These are phyloP conservation scores for Seminavis robusta DNA, from an alignment of 108 stramenopile species.

Conservation along the genomic window DNA sequence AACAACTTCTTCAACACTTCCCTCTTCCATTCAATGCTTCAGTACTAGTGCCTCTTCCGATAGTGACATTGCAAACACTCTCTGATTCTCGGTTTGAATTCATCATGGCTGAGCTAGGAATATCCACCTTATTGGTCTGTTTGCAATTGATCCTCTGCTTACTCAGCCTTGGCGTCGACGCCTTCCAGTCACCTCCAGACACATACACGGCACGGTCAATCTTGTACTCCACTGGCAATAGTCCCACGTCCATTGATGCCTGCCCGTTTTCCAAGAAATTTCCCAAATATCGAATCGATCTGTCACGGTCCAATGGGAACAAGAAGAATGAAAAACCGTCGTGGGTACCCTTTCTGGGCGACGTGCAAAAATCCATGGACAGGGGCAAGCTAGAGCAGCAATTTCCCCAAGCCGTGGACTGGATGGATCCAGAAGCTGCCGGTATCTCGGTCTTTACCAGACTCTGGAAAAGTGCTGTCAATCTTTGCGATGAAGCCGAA, in stretches of 20 bases:
- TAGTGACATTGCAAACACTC: too few species aligned
- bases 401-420: neutral
- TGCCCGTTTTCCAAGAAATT: conserved; percentile 48
- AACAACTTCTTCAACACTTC: too few species aligned
- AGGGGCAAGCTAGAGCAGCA: conserved; percentile 11
- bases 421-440: neutral
- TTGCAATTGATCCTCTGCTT: too few species aligned
- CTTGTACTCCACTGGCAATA: neutral
- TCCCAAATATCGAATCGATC: conserved; percentile 53
- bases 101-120: too few species aligned
- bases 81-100: too few species aligned
- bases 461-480: conserved; percentile 26
- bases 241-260: neutral
- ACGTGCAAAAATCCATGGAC: conserved; percentile 4
- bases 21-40: too few species aligned
- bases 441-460: conserved; percentile 13
- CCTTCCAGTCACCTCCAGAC: too few species aligned
- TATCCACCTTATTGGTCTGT: too few species aligned
- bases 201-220: too few species aligned
- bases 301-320: conserved; percentile 5
- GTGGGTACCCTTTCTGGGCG: conserved; percentile 10
- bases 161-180: too few species aligned
- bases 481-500: too few species aligned
- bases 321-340: conserved; percentile 8
- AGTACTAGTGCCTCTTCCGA: too few species aligned